phyloP scores from a whole-genome alignment of 2,329 filamentous ascomycete genomes.

The Sodiomyces alkalinus region DNA sequence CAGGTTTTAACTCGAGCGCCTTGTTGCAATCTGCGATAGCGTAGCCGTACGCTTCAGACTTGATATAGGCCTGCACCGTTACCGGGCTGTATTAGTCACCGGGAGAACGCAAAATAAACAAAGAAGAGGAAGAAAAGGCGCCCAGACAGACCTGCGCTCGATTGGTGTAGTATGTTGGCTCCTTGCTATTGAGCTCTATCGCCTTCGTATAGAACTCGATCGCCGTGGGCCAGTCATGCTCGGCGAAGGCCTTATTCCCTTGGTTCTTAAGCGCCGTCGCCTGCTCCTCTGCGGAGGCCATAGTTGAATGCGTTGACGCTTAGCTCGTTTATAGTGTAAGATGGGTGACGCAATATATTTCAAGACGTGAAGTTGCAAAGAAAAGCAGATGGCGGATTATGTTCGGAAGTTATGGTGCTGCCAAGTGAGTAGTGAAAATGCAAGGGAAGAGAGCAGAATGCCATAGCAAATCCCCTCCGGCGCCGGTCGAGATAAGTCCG shows the following conservation, averaged over 20 bases:
- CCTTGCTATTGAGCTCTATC: constrained; percentile 67
- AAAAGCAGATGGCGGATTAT: too few relatives aligned
- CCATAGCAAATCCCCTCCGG: not conserved
- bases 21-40: constrained; percentile 82
- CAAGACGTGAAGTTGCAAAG: constrained; percentile 5
- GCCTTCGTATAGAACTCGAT: constrained; percentile 76
- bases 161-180: constrained; percentile 88
- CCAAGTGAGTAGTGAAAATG: not conserved
- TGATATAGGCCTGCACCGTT: constrained; percentile 63
- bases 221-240: constrained; percentile 73
- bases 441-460: not conserved
- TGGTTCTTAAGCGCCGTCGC: constrained; percentile 79
- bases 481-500: too few relatives aligned
- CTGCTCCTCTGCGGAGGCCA: constrained; percentile 39
- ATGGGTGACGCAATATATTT: constrained; percentile 1
- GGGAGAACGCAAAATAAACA: too few relatives aligned
- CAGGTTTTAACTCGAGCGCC: constrained; percentile 77
- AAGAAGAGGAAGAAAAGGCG: constrained; percentile 6
- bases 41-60: constrained; percentile 88
- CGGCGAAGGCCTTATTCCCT: constrained; percentile 83
- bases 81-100: constrained; percentile 28
- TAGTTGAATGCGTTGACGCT: too few relatives aligned
- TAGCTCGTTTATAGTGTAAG: constrained; percentile 1
- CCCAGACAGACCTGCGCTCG: constrained; percentile 62
- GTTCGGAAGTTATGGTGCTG: not conserved